Evolutionary conservation across 495 filamentous ascomycete species (phyloP).

Genomic region (Cercophora newfieldiana): DNA sequence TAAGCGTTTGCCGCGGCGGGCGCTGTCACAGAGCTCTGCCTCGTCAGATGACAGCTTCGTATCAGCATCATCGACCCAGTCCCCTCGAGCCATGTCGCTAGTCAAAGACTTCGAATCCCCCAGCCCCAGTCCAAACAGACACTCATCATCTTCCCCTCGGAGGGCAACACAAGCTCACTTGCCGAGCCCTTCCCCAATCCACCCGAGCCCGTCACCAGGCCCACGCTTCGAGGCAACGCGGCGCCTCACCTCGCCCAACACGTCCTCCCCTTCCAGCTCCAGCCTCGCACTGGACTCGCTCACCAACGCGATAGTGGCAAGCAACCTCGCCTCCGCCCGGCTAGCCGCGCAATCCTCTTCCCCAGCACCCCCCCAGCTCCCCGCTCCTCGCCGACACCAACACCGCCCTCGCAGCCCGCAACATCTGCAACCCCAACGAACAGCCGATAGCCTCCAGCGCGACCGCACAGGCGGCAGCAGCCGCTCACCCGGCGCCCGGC

Average conservation of each 20-base stretch:
- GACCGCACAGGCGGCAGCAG: conserved; percentile 54
- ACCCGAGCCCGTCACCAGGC: background rate
- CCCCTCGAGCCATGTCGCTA: conserved; percentile 33
- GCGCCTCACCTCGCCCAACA: background rate
- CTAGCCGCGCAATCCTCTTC: conserved; percentile 26
- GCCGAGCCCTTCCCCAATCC: conserved; percentile 12
- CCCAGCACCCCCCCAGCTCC: conserved; percentile 31
- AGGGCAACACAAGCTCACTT: conserved; percentile 5
- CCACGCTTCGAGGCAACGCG: background rate
- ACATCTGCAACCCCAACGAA: conserved; percentile 43
- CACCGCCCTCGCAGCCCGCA: conserved; percentile 47
- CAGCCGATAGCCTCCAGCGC: conserved; percentile 35
- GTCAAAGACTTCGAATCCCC: conserved; percentile 7
- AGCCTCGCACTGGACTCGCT: conserved; percentile 44
- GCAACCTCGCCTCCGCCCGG: conserved; percentile 73
- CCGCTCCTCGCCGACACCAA: conserved; percentile 27
- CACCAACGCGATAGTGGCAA: conserved; percentile 79
- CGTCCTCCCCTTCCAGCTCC: conserved; percentile 5
- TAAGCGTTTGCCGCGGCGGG: conserved; percentile 2
- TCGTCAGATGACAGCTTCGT: conserved; percentile 50
- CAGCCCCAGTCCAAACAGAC: conserved; percentile 8
- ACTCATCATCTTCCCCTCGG: background rate
- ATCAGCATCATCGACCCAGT: conserved; percentile 46
- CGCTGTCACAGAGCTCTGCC: conserved; percentile 27
- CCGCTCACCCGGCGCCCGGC: conserved; percentile 51